These are phyloP conservation scores for Pezicula rhizophila DNA, from an alignment of 2,329 filamentous ascomycete species.

Conservation along the genomic window DNA sequence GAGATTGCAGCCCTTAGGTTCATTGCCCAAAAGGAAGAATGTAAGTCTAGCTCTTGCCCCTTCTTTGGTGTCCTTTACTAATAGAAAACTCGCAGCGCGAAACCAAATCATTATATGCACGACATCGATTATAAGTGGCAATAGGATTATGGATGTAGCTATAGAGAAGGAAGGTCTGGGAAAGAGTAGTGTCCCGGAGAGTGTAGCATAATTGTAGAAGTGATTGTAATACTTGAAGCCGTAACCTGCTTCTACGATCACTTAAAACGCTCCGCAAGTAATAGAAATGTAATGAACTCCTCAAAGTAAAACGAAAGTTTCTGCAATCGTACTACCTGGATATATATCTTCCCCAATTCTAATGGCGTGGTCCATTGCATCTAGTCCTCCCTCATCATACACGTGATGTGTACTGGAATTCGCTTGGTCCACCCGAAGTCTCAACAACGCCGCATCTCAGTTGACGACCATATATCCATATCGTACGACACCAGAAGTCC, in stretches of 20 bases:
- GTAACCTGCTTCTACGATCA: too few relatives aligned
- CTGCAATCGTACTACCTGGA: too few relatives aligned
- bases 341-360: too few relatives aligned
- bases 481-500: conserved; percentile 20
- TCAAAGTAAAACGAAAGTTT: too few relatives aligned
- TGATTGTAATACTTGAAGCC: not conserved
- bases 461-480: conserved; percentile 16
- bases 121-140: conserved; percentile 84
- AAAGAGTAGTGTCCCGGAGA: conserved; percentile 15
- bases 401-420: conserved; percentile 14
- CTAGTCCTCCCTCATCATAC: not conserved
- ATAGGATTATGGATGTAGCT: conserved; percentile 79
- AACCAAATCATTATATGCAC: conserved; percentile 88
- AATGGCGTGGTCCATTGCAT: too few relatives aligned
- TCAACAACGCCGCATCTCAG: conserved; percentile 16
- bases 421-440: conserved; percentile 14
- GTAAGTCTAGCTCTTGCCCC: conserved; percentile 29
- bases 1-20: conserved; percentile 93
- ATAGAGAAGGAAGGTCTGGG: conserved; percentile 53
- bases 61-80: conserved; percentile 2
- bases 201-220: not conserved
- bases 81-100: conserved; percentile 42
- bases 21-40: conserved; percentile 76
- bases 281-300: not conserved
- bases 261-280: not conserved